phyloP scores from a whole-genome alignment of 352 stramenopile species.

The Phytophthora nicotianae region DNA sequence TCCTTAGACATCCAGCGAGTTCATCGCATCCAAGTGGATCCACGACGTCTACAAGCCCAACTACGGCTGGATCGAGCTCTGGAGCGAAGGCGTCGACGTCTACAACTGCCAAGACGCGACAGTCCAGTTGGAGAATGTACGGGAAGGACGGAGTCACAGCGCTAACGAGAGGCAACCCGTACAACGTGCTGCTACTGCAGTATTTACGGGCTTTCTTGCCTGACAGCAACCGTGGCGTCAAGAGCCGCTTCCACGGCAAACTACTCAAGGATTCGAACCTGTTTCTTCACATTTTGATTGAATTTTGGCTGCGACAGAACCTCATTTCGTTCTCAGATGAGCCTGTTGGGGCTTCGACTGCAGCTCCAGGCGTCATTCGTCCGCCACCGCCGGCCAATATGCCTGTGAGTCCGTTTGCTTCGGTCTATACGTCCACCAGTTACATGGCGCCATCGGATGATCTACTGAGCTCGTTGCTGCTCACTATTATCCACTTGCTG shows the following conservation, averaged over 20 bases:
- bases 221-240: slow-evolving; percentile 58
- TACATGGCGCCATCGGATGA: slow-evolving; percentile 89
- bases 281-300: slow-evolving; percentile 86
- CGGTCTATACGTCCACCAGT: slow-evolving; percentile 79
- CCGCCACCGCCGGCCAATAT: slow-evolving; percentile 29
- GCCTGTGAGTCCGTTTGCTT: slow-evolving; percentile 68
- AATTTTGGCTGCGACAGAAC: slow-evolving; percentile 91
- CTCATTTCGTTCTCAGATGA: slow-evolving; percentile 84
- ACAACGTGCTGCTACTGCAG: slow-evolving; percentile 85
- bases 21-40: slow-evolving; percentile 65
- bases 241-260: slow-evolving; percentile 82
- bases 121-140: slow-evolving; percentile 77
- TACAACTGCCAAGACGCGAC: slow-evolving; percentile 56
- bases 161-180: slow-evolving; percentile 76
- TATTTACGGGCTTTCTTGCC: slow-evolving; percentile 84
- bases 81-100: slow-evolving; percentile 58
- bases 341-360: slow-evolving; percentile 29
- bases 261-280: slow-evolving; percentile 79
- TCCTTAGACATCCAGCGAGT: slow-evolving; percentile 76
- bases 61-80: slow-evolving; percentile 30
- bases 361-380: slow-evolving; percentile 23
- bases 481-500: slow-evolving; percentile 85
- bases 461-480: slow-evolving; percentile 74
- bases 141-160: slow-evolving; percentile 65
- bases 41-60: slow-evolving; percentile 8